phyloP scores from a whole-genome alignment of 768 basidiomycete species.

The Hygrocybe punicea region DNA sequence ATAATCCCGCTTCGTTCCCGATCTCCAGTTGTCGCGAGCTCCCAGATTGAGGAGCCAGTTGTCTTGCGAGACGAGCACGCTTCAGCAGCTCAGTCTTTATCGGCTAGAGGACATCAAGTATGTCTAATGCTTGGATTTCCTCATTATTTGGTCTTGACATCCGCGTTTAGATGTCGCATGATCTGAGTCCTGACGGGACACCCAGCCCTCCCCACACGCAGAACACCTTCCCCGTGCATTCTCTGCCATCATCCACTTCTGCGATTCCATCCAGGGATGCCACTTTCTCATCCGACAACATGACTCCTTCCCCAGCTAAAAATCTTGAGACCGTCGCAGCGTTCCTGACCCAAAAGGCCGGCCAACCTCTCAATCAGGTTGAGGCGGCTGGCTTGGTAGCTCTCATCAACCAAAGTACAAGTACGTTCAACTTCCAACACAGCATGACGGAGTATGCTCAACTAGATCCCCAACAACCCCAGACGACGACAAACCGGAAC shows the following conservation, averaged over 20 bases:
- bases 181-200: not conserved
- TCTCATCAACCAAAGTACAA: slow-evolving; percentile 49
- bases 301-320: slow-evolving; percentile 34
- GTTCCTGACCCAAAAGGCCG: slow-evolving; percentile 48
- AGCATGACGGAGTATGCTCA: too few species aligned
- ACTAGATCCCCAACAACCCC: not conserved
- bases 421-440: not conserved
- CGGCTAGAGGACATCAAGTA: slow-evolving; percentile 16
- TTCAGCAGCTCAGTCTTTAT: slow-evolving; percentile 8
- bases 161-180: slow-evolving; percentile 19
- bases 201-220: not conserved
- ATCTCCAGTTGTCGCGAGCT: slow-evolving; percentile 20
- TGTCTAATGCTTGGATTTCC: not conserved
- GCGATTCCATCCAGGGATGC: not conserved
- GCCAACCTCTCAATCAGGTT: slow-evolving; percentile 46
- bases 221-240: not conserved
- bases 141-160: slow-evolving; percentile 13
- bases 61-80: not conserved
- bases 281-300: not conserved
- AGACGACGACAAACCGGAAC: slow-evolving; percentile 29
- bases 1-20: slow-evolving; percentile 48
- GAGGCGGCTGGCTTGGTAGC: slow-evolving; percentile 56
- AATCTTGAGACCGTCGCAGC: slow-evolving; percentile 49
- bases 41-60: slow-evolving; percentile 9
- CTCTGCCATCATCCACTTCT: not conserved